A percentile compares a stretch with the other conserved stretches of the same genome.
These are phyloP conservation scores for Arthromyces matolae DNA, from an alignment of 768 basidiomycete species.

Conservation along the genomic window DNA sequence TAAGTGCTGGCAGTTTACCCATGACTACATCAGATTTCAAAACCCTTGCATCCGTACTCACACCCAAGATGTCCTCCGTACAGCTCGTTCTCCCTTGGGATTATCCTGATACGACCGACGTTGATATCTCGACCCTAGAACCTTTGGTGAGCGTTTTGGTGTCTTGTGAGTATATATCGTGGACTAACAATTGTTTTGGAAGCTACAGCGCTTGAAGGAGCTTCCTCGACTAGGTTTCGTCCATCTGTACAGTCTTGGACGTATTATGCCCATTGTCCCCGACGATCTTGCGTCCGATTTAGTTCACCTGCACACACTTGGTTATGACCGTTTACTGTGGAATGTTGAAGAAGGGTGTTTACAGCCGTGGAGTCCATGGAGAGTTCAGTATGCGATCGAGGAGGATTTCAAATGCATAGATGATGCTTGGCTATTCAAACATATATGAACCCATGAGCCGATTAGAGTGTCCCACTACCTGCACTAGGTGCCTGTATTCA, in stretches of 20 bases:
- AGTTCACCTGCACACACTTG: conserved; percentile 29
- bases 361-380: conserved; percentile 36
- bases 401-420: conserved; percentile 35
- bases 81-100: conserved; percentile 29
- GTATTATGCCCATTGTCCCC: conserved; percentile 28
- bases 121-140: not conserved
- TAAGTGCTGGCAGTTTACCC: conserved; percentile 32
- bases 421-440: conserved; percentile 39
- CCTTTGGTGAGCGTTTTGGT: not conserved
- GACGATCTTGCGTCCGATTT: conserved; percentile 33
- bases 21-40: conserved; percentile 23
- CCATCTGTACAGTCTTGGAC: conserved; percentile 32
- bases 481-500: too few relatives aligned
- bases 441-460: too few relatives aligned
- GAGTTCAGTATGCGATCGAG: conserved; percentile 34
- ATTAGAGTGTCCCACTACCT: too few relatives aligned
- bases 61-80: conserved; percentile 29
- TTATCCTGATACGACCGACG: not conserved
- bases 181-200: too few relatives aligned
- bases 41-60: conserved; percentile 23
- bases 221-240: conserved; percentile 32
- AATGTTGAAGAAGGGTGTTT: conserved; percentile 26
- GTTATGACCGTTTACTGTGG: conserved; percentile 37
- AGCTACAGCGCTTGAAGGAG: conserved; percentile 5
- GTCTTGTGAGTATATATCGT: not conserved